Conservation (phyloP, 495 filamentous ascomycete species). For the Aspergillus campestris region DNA sequence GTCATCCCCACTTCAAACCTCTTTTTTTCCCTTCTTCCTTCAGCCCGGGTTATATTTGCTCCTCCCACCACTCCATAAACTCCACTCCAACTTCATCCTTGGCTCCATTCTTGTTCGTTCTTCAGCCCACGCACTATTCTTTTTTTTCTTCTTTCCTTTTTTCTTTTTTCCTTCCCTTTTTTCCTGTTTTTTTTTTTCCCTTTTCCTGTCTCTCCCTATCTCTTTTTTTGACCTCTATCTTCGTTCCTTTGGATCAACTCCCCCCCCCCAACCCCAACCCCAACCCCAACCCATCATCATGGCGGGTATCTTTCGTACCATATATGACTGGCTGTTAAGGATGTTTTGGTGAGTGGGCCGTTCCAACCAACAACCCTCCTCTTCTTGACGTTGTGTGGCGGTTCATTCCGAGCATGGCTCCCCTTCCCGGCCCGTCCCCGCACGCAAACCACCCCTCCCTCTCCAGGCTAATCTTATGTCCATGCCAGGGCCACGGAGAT, state of each 20-base stretch:
- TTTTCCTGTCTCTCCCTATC: slow-evolving; percentile 5
- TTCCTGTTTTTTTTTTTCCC: slow-evolving; percentile 8
- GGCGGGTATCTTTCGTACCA: slow-evolving; percentile 81
- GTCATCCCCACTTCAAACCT: too few relatives aligned
- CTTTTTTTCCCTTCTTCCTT: too few relatives aligned
- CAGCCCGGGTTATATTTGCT: too few relatives aligned
- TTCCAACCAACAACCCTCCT: slow-evolving; percentile 15
- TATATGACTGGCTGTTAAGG: slow-evolving; percentile 98
- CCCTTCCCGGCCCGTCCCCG: slow-evolving; percentile 31
- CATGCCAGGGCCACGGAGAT: slow-evolving; percentile 85
- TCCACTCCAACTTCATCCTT: slow-evolving; percentile 2
- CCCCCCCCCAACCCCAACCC: slow-evolving; percentile 8
- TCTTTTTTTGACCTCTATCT: slow-evolving; percentile 7
- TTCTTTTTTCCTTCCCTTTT: slow-evolving; percentile 3
- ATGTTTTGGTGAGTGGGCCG: slow-evolving; percentile 85
- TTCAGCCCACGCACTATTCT: too few relatives aligned
- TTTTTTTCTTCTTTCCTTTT: slow-evolving; percentile 4
- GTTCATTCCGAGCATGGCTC: slow-evolving; percentile 12
- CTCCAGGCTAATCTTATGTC: slow-evolving; percentile 15
- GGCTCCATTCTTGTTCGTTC: not conserved
- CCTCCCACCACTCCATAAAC: not conserved
- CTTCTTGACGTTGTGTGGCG: not conserved
- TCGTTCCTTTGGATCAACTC: slow-evolving; percentile 9
- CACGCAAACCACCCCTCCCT: slow-evolving; percentile 17
- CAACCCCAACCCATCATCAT: slow-evolving; percentile 36